Evolutionary conservation across 2,329 filamentous ascomycete genomes (phyloP).

Genomic region (Aspergillus brunneoviolaceus): DNA sequence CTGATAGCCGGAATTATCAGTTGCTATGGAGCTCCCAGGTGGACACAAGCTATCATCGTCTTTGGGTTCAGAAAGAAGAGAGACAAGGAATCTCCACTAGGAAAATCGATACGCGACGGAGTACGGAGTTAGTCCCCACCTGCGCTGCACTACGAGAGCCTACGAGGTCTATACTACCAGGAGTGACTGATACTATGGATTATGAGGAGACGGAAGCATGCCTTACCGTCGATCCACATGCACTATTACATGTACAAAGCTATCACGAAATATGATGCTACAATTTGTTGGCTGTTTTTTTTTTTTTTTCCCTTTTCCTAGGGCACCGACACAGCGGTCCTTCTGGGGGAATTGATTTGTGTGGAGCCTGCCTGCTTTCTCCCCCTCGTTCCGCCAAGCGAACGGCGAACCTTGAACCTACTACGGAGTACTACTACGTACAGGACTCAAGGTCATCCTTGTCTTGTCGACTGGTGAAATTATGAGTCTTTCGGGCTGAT

Average conservation of each 20-base stretch:
- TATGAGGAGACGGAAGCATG: constrained; percentile 12
- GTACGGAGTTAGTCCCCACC: constrained; percentile 9
- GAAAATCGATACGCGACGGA: constrained; percentile 15
- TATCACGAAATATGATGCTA: constrained; percentile 15
- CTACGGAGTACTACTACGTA: neutral
- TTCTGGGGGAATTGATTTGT: constrained; percentile 21
- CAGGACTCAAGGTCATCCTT: constrained; percentile 15
- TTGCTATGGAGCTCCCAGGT: constrained; percentile 5
- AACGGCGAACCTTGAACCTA: constrained; percentile 13
- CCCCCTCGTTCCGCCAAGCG: constrained; percentile 16
- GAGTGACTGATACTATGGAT: neutral
- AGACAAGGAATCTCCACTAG: constrained; percentile 13
- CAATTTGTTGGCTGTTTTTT: constrained; percentile 1
- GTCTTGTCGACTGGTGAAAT: constrained; percentile 13
- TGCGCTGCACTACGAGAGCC: neutral
- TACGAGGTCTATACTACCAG: neutral
- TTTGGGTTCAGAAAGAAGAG: neutral
- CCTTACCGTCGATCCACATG: constrained; percentile 11
- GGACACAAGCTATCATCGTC: constrained; percentile 4
- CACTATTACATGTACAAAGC: constrained; percentile 4
- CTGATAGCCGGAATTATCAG: neutral
- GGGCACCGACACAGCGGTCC: constrained; percentile 28
- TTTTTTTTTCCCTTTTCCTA: neutral
- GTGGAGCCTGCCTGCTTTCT: constrained; percentile 26
- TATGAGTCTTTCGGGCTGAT: neutral